A percentile compares a stretch with the other conserved stretches of the same genome.
Conservation (phyloP, 2,329 filamentous ascomycete genomes). For the Colletotrichum australisinense region DNA sequence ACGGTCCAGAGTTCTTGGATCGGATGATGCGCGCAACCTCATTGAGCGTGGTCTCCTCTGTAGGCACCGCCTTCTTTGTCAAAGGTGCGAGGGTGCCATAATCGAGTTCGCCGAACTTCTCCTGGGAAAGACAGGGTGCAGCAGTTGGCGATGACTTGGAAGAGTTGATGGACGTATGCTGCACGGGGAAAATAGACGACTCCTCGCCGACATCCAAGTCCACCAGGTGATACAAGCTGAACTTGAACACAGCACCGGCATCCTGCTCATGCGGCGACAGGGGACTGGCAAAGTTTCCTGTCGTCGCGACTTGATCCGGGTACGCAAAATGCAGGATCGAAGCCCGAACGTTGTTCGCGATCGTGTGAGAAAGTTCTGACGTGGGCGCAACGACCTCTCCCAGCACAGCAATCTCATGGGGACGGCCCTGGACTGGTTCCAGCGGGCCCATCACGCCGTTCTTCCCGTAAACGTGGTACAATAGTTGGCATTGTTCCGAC, state of each 20-base stretch:
- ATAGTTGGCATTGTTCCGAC: slow-evolving; percentile 48
- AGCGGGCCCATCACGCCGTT: slow-evolving; percentile 41
- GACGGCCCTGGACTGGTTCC: slow-evolving; percentile 39
- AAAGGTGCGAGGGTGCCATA: background rate
- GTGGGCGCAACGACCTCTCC: slow-evolving; percentile 58
- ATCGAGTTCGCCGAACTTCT: background rate
- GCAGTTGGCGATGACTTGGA: background rate
- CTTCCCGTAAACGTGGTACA: slow-evolving; percentile 59
- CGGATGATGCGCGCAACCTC: slow-evolving; percentile 56
- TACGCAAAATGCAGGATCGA: slow-evolving; percentile 58
- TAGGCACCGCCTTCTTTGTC: background rate
- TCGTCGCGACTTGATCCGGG: slow-evolving; percentile 60
- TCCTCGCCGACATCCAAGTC: slow-evolving; percentile 46
- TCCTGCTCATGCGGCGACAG: slow-evolving; percentile 37
- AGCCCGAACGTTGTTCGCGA: slow-evolving; percentile 44
- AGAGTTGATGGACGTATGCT: background rate
- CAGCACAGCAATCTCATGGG: slow-evolving; percentile 58
- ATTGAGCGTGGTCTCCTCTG: slow-evolving; percentile 24
- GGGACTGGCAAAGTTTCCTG: slow-evolving; percentile 58
- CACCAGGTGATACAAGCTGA: slow-evolving; percentile 63
- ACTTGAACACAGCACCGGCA: slow-evolving; percentile 52
- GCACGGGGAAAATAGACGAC: slow-evolving; percentile 17
- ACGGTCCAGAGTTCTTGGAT: slow-evolving; percentile 64
- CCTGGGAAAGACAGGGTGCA: background rate
- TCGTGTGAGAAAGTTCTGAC: slow-evolving; percentile 54